Base-by-base conservation (phyloP, 805 yeast species). In the Lachancea meyersii region DNA sequence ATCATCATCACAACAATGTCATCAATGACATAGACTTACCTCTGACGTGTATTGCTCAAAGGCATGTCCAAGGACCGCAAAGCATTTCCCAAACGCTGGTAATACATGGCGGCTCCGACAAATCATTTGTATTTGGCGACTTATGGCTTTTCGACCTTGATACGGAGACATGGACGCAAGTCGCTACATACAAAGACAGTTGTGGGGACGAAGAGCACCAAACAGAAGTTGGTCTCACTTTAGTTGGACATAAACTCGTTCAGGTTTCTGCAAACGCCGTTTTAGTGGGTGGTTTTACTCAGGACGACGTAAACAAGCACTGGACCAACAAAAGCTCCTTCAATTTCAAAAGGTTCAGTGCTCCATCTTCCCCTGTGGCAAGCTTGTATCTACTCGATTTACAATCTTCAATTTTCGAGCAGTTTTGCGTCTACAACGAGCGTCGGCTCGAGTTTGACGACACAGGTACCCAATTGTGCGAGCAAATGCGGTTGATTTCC, bases 121-220 rank as follows among this genome's bases (percentile, higher is more conserved):
- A 58, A 21, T 35, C 41, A 8, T 55, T 63, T 14, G 66, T 74
- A 9, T 52, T 61, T 20, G 74, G 76, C 21, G 80, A 75, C 55
- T 50, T 68, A 50, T 76, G 80, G 80, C 64, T 68, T 61, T 75
- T 72, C 47, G 71, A 72, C 47, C 49, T 75, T 20, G 66, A 64
- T 22, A 49, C 61, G 1, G 76, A 71, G 44, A 52, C 54, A 1
- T 76, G 80, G 80, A 45, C 44, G 13, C 41, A 43, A 35, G 39
- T 41, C 20, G 49, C 35, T 9, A 49, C 52, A 3, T 52, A 34
- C 19, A 17, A 7, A 14, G 28, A 22, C 8, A 18, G 31, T 5
- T 13, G 9, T 35, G 47, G 49, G n/a, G 17, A 38, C 31, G 40
- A 40, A 41, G 35, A 55, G 41, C 30, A 40, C 40, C 22, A 49